Conservation (phyloP, 306 rosid species). For the Cicer cuneatum region DNA sequence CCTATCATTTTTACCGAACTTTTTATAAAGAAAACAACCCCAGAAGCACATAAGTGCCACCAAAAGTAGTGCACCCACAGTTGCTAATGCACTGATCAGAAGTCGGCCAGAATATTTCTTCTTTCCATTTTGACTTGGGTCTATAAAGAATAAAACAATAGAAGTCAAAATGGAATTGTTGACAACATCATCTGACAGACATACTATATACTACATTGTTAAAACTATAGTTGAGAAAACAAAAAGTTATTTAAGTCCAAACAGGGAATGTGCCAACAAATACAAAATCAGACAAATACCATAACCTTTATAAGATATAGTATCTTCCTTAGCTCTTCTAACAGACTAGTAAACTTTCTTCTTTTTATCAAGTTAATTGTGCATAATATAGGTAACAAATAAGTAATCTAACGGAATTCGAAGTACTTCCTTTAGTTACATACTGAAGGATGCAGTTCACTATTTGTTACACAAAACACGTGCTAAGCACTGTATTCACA, state of each 20-base stretch:
- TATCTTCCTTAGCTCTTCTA: slow-evolving; percentile 23
- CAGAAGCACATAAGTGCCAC: slow-evolving; percentile 99
- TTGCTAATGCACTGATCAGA: slow-evolving; percentile 96
- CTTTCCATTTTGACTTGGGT: slow-evolving; percentile 64
- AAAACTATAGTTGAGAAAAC: slow-evolving; percentile 26
- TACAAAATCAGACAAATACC: slow-evolving; percentile 34
- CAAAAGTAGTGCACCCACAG: slow-evolving; percentile 96
- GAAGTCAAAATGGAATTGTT: slow-evolving; percentile 28
- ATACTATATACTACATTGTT: slow-evolving; percentile 14
- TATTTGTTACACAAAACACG: neutral
- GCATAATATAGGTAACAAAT: slow-evolving; percentile 12
- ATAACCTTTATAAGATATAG: slow-evolving; percentile 2
- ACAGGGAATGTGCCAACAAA: slow-evolving; percentile 25
- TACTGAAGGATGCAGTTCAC: slow-evolving; percentile 9
- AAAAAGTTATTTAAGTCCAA: slow-evolving; percentile 24
- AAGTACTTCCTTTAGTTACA: neutral
- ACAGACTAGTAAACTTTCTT: slow-evolving; percentile 16
- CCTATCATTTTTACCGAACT: slow-evolving; percentile 79
- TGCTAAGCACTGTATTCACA: slow-evolving; percentile 17
- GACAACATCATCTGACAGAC: slow-evolving; percentile 34
- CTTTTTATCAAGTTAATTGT: slow-evolving; percentile 18
- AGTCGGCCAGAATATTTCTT: slow-evolving; percentile 90
- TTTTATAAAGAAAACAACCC: slow-evolving; percentile 97
- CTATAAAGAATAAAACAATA: slow-evolving; percentile 51
- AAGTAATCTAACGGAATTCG: neutral